phyloP scores from a whole-genome alignment of 257 asterid species.

The Ligustrum vulgare region DNA sequence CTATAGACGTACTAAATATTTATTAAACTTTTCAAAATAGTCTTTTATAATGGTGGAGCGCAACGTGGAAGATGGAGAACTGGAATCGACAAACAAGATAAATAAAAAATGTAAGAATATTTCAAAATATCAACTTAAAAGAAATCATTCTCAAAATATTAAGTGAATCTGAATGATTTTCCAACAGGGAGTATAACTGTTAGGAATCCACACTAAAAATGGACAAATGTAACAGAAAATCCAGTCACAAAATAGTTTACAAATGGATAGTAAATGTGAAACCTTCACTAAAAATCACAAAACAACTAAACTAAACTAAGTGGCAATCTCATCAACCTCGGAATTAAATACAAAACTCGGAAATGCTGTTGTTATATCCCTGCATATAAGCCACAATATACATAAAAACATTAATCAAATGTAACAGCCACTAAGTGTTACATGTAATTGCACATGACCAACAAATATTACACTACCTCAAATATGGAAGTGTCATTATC shows the following conservation, averaged over 20 bases:
- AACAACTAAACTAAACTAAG: constrained; percentile 28
- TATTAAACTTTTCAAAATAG: too few relatives aligned
- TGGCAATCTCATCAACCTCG: constrained; percentile 83
- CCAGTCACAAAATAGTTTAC: not conserved
- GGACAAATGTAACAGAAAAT: not conserved
- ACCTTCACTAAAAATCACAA: not conserved
- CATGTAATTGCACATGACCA: not conserved
- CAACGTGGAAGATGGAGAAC: too few relatives aligned
- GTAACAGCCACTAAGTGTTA: not conserved
- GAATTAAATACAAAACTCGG: constrained; percentile 88
- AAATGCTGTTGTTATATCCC: constrained; percentile 89
- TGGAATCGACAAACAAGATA: too few relatives aligned
- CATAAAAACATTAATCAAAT: not conserved
- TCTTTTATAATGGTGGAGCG: too few relatives aligned
- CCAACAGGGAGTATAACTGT: too few relatives aligned
- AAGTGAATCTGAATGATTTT: too few relatives aligned
- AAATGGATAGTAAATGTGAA: not conserved
- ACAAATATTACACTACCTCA: constrained; percentile 48
- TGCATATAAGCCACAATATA: constrained; percentile 25
- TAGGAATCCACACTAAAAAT: not conserved
- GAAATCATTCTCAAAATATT: too few relatives aligned
- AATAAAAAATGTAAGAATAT: too few relatives aligned
- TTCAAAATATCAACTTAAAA: too few relatives aligned
- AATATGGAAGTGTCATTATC: constrained; percentile 92
- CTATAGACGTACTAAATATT: too few relatives aligned